Conservation (phyloP, 306 rosid species). For the Begonia fuchsioides region DNA sequence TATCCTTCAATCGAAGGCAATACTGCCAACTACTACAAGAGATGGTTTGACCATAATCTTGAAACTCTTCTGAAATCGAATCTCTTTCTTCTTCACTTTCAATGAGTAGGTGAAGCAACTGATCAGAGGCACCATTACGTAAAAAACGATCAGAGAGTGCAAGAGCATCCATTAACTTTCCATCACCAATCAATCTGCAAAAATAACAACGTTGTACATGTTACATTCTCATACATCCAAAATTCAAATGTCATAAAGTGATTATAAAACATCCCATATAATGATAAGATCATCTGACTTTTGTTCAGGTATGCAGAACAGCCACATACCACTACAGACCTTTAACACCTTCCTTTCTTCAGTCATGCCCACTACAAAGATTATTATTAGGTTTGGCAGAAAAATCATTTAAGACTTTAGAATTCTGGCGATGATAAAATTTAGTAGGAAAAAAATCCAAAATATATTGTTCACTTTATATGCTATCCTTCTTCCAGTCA, state of each 20-base stretch:
- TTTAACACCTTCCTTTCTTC: neutral
- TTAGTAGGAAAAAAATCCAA: slow-evolving; percentile 8
- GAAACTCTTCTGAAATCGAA: slow-evolving; percentile 37
- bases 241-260: too few relatives aligned
- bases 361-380: neutral
- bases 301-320: slow-evolving; percentile 1
- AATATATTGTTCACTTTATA: neutral
- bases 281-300: slow-evolving; percentile 7
- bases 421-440: neutral
- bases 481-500: neutral
- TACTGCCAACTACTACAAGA: slow-evolving; percentile 96
- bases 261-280: too few relatives aligned
- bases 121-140: slow-evolving; percentile 88
- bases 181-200: slow-evolving; percentile 69
- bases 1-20: slow-evolving; percentile 89
- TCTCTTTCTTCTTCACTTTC: slow-evolving; percentile 57
- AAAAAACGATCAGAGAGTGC: slow-evolving; percentile 96
- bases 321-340: neutral
- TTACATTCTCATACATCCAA: too few relatives aligned
- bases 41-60: slow-evolving; percentile 37
- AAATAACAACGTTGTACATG: neutral
- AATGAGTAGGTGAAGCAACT: slow-evolving; percentile 72
- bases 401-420: neutral
- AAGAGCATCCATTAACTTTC: slow-evolving; percentile 90
- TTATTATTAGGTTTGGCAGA: neutral